Base-by-base conservation (phyloP, 2,329 filamentous ascomycete genomes). In the Aspergillus japonicus region DNA sequence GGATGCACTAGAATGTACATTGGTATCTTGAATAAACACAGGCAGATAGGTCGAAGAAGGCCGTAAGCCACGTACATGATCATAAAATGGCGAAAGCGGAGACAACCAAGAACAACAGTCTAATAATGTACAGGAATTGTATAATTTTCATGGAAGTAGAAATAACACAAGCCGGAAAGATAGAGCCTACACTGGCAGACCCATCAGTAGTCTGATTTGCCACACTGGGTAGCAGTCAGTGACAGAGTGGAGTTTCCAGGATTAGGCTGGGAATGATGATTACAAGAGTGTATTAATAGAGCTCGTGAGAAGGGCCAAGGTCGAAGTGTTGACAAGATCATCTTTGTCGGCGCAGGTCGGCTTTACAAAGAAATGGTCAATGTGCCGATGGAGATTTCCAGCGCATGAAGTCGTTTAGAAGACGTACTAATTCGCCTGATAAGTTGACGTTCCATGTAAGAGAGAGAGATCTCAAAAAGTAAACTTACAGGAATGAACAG, bases 401-500 rank as follows among this genome's bases (percentile, higher is more conserved):
- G 47, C 14, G 12, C n/a, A 31, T 55, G 14, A n/a, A 35, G 50
- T 39, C n/a, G 39, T 50, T 71, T 71, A 74, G 47, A 75, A 73
- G 58, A 75, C 67, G 58, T 75, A 75, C 72, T 75, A 55, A 11
- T 39, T 33, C 26, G 24, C 1, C 3, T 29, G 4, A n/a, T 35
- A 14, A 56, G 26, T 16, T 5, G n/a, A 19, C 6, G 26, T 24
- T 33, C 53, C 26, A 10, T 29, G 7, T 29, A 19, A 12, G 16
- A 47, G 14, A 21, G 35, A 8, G 26, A 16, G 12, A 12, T 44
- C 11, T 44, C 14, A 11, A 19, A 29, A 4, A 6, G 5, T 14
- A 31, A 11, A 69, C 81, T 78, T 69, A 83, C 84, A 59, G 91
- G 91, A 79, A 96, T 92, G 74, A 96, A 95, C 57, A 95, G 80